These are phyloP conservation scores for Cystoderma amianthinum DNA, from an alignment of 768 basidiomycete species.

Conservation along the genomic window DNA sequence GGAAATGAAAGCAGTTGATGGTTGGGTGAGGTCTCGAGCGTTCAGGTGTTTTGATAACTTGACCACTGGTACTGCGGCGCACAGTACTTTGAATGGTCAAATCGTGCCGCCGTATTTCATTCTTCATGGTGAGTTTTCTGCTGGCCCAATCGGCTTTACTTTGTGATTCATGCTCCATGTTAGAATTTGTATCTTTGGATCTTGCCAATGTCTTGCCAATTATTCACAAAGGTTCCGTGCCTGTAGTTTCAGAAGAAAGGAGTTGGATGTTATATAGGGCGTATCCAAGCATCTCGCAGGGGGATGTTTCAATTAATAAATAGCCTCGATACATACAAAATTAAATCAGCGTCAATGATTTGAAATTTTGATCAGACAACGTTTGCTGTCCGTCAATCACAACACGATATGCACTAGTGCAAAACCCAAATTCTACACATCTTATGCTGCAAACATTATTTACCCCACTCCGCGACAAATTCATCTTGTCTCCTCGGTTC, in stretches of 20 bases:
- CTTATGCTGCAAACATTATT: constrained; percentile 57
- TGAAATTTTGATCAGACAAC: no score
- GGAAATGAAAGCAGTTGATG: constrained; percentile 14
- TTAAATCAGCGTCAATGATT: no score
- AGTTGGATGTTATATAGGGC: constrained; percentile 39
- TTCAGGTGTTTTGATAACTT: constrained; percentile 12
- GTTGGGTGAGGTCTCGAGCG: constrained; percentile 32
- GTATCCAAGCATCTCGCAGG: no score
- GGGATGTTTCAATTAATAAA: no score
- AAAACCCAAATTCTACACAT: no score
- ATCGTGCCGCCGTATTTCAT: constrained; percentile 27
- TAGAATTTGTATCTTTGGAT: neutral
- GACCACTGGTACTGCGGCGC: neutral
- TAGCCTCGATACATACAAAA: no score
- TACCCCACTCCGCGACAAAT: constrained; percentile 50
- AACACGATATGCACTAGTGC: no score
- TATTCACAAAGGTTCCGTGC: constrained; percentile 1
- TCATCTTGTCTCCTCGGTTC: constrained; percentile 36
- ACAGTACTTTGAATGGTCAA: constrained; percentile 17
- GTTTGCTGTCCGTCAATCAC: no score
- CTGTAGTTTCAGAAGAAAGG: constrained; percentile 14
- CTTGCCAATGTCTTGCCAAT: neutral
- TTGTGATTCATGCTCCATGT: neutral
- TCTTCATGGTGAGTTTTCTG: constrained; percentile 26
- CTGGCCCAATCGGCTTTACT: neutral